Conservation (phyloP, 169 alveolate genomes). For the Plasmodium yoelii region DNA sequence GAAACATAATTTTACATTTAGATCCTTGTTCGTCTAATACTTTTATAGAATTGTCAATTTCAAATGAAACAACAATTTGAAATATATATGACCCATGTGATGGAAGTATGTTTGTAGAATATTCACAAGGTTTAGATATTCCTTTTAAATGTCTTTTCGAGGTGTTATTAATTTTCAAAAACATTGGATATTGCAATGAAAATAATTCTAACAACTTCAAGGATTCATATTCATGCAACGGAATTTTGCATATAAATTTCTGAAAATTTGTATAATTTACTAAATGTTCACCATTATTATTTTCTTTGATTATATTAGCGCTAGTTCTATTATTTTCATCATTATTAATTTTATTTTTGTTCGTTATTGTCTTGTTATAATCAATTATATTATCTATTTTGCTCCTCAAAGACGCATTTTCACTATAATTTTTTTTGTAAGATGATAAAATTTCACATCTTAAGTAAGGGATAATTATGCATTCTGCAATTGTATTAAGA, state of each 20-base stretch:
- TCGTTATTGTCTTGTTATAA: background rate
- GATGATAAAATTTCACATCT: slow-evolving; percentile 37
- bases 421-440: background rate
- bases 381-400: background rate
- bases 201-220: slow-evolving; percentile 59
- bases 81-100: slow-evolving; percentile 73
- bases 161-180: slow-evolving; percentile 62
- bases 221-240: slow-evolving; percentile 74
- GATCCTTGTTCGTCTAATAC: slow-evolving; percentile 76
- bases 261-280: slow-evolving; percentile 25
- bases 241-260: slow-evolving; percentile 61
- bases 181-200: slow-evolving; percentile 76
- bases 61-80: slow-evolving; percentile 70
- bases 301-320: background rate
- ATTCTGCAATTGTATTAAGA: slow-evolving; percentile 65
- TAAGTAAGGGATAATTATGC: slow-evolving; percentile 72
- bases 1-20: slow-evolving; percentile 73
- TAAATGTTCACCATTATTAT: slow-evolving; percentile 9
- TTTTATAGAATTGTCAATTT: slow-evolving; percentile 77
- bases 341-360: slow-evolving; percentile 3
- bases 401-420: background rate
- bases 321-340: background rate
- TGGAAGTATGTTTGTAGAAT: slow-evolving; percentile 60
- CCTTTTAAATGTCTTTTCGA: slow-evolving; percentile 65
- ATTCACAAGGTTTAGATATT: slow-evolving; percentile 48